Conservation (phyloP, 257 asterid species). For the Lithospermum erythrorhizon region DNA sequence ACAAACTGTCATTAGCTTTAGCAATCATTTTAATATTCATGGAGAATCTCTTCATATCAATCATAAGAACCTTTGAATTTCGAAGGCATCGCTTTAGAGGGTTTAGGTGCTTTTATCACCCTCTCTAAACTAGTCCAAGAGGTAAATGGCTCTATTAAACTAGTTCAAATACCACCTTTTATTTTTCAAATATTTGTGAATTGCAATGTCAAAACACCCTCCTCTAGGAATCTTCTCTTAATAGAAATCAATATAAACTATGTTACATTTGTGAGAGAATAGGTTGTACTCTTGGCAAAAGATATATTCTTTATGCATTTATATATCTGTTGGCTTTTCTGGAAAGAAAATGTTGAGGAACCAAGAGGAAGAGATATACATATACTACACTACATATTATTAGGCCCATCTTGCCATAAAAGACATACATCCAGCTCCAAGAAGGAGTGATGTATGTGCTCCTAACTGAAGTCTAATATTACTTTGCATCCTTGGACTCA, state of each 20-base stretch:
- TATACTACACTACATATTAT: not conserved
- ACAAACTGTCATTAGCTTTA: not conserved
- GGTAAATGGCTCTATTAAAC: not conserved
- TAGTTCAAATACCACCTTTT: no score
- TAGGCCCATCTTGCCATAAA: slow-evolving; percentile 16
- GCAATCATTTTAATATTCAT: not conserved
- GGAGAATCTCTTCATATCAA: not conserved
- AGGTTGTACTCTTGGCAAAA: not conserved
- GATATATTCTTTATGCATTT: not conserved
- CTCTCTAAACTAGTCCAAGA: not conserved
- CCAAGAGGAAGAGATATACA: not conserved
- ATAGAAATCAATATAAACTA: not conserved
- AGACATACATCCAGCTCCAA: slow-evolving; percentile 14
- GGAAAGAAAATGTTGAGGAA: not conserved
- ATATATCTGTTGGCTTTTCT: not conserved
- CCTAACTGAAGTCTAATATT: slow-evolving; percentile 8
- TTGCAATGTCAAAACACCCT: no score
- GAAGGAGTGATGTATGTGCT: slow-evolving; percentile 12
- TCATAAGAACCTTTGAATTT: not conserved
- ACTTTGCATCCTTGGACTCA: slow-evolving; percentile 11
- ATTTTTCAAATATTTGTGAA: no score
- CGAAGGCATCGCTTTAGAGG: not conserved
- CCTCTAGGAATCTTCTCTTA: no score
- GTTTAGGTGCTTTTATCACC: not conserved
- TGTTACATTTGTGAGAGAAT: not conserved